Percentiles rank a stretch among this genome's conserved stretches.
Evolutionary conservation across 306 rosid genomes (phyloP).

Genomic region (Malus sylvestris): DNA sequence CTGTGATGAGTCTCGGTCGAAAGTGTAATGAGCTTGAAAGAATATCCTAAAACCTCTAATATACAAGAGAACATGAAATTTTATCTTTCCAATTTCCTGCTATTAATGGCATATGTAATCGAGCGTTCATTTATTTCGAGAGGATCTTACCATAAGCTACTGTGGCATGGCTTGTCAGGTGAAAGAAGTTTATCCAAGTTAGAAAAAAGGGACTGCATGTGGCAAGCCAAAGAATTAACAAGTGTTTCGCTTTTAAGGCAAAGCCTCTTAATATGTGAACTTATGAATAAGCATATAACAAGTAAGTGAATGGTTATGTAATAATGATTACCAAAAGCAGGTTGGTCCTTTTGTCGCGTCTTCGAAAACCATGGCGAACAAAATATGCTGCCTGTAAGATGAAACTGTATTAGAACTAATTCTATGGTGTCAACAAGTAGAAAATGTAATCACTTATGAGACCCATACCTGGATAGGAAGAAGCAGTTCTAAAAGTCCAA

Average conservation of each 20-base stretch:
- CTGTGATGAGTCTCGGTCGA: slow-evolving; percentile 26
- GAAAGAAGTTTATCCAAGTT: slow-evolving; percentile 82
- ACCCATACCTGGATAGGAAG: slow-evolving; percentile 64
- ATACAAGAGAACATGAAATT: neutral
- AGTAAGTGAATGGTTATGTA: neutral
- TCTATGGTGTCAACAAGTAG: slow-evolving; percentile 10
- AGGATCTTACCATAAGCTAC: slow-evolving; percentile 79
- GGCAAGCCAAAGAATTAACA: slow-evolving; percentile 25
- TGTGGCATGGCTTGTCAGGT: slow-evolving; percentile 76
- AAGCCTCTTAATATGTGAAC: slow-evolving; percentile 1
- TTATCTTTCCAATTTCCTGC: neutral
- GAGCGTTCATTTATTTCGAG: neutral
- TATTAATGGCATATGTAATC: neutral
- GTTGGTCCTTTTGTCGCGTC: slow-evolving; percentile 74
- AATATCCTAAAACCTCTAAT: neutral
- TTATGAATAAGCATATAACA: neutral
- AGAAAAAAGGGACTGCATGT: slow-evolving; percentile 70
- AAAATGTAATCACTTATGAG: slow-evolving; percentile 3
- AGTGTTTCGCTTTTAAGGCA: neutral
- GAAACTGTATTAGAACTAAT: slow-evolving; percentile 12
- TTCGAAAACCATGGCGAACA: slow-evolving; percentile 55
- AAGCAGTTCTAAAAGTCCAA: slow-evolving; percentile 74
- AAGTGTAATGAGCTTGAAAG: slow-evolving; percentile 10
- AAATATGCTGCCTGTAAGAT: slow-evolving; percentile 78
- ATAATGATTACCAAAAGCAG: slow-evolving; percentile 73